Evolutionary conservation across 768 basidiomycete species (phyloP).

Genomic region (Gymnopilus junonius): DNA sequence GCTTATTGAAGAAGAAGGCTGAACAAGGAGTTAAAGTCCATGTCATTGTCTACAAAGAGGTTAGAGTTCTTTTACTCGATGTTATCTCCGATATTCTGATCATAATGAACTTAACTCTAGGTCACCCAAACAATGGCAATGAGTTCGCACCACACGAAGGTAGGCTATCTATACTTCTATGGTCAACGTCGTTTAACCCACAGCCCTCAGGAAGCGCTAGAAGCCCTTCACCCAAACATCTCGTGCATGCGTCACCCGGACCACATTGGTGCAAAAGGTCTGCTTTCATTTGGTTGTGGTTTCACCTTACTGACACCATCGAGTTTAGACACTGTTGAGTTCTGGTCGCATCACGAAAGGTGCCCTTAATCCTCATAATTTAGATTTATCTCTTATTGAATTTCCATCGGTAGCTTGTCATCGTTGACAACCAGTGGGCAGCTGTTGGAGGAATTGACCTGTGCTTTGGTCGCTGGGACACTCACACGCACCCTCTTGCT

Average conservation of each 20-base stretch:
- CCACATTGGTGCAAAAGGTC: slow-evolving; percentile 82
- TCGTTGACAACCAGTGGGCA: slow-evolving; percentile 85
- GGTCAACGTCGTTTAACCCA: background rate
- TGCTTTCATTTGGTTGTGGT: background rate
- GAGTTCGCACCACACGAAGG: slow-evolving; percentile 86
- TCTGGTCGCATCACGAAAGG: slow-evolving; percentile 94
- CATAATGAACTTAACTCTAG: slow-evolving; percentile 32
- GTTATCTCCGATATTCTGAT: background rate
- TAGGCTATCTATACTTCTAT: slow-evolving; percentile 11
- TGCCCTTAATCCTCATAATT: slow-evolving; percentile 1
- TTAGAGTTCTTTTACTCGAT: slow-evolving; percentile 19
- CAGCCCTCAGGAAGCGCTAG: slow-evolving; percentile 62
- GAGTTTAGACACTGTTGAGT: slow-evolving; percentile 70
- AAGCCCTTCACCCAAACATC: slow-evolving; percentile 86
- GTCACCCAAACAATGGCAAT: slow-evolving; percentile 92
- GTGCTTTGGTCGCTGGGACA: slow-evolving; percentile 98
- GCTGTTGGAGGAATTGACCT: slow-evolving; percentile 94
- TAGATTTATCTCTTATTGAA: too few species aligned
- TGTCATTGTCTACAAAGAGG: slow-evolving; percentile 95
- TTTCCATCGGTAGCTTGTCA: slow-evolving; percentile 53
- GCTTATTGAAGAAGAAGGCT: slow-evolving; percentile 85
- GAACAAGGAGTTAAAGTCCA: slow-evolving; percentile 91
- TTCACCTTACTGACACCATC: background rate
- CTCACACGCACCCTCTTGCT: slow-evolving; percentile 85
- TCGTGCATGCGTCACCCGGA: slow-evolving; percentile 90